Percentiles rank a stretch among this genome's conserved stretches.
Evolutionary conservation across 1,284 basidiomycete genomes (phyloP).

Genomic region (Hymenochaete sp.): DNA sequence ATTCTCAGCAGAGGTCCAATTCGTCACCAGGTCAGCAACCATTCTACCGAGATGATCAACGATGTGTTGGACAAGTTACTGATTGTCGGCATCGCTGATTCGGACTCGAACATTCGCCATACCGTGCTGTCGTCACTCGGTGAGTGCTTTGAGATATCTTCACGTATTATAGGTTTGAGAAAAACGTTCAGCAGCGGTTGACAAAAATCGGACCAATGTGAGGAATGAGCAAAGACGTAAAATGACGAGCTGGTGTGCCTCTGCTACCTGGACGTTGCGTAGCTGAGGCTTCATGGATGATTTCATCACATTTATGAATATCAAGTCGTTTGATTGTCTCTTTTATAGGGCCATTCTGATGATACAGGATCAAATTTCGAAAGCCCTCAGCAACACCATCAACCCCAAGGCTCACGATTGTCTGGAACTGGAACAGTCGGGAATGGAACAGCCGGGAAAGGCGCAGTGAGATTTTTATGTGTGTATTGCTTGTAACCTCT

Average conservation of each 20-base stretch:
- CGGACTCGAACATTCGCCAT: constrained; percentile 79
- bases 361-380: constrained; percentile 95
- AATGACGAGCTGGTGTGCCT: constrained; percentile 95
- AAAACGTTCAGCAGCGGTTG: constrained; percentile 78
- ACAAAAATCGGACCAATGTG: constrained; percentile 83
- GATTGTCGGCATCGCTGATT: constrained; percentile 96
- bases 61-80: constrained; percentile 96
- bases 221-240: constrained; percentile 79
- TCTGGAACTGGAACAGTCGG: constrained; percentile 85
- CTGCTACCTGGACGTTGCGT: constrained; percentile 92
- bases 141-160: constrained; percentile 91
- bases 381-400: constrained; percentile 89
- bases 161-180: constrained; percentile 99
- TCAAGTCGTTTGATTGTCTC: constrained; percentile 87
- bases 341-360: constrained; percentile 96
- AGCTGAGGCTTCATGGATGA: constrained; percentile 99
- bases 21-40: constrained; percentile 91
- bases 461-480: too few species aligned
- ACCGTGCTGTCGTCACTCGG: constrained; percentile 86
- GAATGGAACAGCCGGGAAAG: too few species aligned
- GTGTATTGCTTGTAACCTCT: too few species aligned
- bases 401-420: constrained; percentile 87
- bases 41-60: constrained; percentile 96
- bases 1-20: constrained; percentile 94
- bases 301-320: constrained; percentile 91